Percentiles rank a stretch among this genome's conserved stretches.
These are phyloP conservation scores for Phytophthora megakarya DNA, from an alignment of 352 stramenopile genomes.

Conservation along the genomic window DNA sequence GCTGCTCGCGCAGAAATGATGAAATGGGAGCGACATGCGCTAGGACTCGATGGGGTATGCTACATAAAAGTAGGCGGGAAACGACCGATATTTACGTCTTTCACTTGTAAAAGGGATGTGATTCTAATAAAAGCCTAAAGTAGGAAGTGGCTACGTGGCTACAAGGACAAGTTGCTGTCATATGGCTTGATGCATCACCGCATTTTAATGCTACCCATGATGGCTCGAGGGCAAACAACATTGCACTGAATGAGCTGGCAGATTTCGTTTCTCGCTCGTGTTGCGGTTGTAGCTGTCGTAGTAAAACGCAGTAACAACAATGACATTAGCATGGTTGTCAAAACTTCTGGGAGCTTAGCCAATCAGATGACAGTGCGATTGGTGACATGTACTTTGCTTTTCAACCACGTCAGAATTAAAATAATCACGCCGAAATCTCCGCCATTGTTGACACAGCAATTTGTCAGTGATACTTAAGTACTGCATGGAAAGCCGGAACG, in stretches of 20 bases:
- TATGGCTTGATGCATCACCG: constrained; percentile 16
- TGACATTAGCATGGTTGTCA: too few relatives aligned
- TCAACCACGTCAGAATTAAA: constrained; percentile 16
- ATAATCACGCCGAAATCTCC: too few relatives aligned
- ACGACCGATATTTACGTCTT: background rate
- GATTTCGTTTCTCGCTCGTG: too few relatives aligned
- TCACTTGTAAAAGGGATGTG: background rate
- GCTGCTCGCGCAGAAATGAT: constrained; percentile 39
- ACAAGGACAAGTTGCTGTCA: constrained; percentile 30
- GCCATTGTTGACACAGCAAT: too few relatives aligned
- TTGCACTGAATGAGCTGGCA: background rate
- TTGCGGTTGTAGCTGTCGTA: too few relatives aligned
- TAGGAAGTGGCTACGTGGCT: constrained; percentile 18
- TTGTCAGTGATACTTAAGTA: too few relatives aligned
- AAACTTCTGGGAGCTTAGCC: background rate
- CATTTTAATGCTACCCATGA: constrained; percentile 8
- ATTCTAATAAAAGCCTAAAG: background rate
- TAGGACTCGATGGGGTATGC: background rate
- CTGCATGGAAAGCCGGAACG: too few relatives aligned
- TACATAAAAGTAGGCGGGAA: background rate
- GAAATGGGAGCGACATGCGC: constrained; percentile 30
- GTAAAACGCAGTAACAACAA: too few relatives aligned
- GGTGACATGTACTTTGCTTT: constrained; percentile 12
- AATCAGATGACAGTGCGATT: constrained; percentile 3
- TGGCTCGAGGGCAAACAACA: constrained; percentile 1